phyloP scores from a whole-genome alignment of 2,329 filamentous ascomycete species.

The Trichoderma sp. region DNA sequence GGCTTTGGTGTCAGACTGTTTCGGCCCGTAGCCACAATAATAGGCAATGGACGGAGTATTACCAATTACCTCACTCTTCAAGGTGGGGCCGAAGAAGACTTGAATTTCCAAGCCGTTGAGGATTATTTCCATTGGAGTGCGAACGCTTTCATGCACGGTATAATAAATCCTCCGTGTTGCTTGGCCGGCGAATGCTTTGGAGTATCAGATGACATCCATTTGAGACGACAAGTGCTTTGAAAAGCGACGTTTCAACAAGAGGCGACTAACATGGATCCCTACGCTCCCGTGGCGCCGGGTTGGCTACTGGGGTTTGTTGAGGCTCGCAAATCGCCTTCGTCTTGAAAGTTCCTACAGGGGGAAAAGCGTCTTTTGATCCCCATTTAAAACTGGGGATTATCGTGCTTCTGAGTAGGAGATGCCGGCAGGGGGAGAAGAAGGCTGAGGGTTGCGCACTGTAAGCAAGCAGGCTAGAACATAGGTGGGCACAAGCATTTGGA shows the following conservation, averaged over 20 bases:
- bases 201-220: background rate
- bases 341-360: background rate
- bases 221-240: constrained; percentile 1
- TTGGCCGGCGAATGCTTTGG: background rate
- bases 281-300: background rate
- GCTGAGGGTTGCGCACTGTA: background rate
- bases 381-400: background rate
- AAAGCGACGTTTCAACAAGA: background rate
- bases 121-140: background rate
- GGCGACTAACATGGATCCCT: background rate
- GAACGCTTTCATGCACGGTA: background rate
- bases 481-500: background rate
- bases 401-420: background rate
- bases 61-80: constrained; percentile 1
- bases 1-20: background rate
- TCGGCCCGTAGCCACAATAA: constrained; percentile 5
- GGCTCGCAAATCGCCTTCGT: background rate
- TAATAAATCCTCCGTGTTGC: background rate
- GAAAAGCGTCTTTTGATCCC: background rate
- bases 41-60: constrained; percentile 1
- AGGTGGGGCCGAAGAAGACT: background rate
- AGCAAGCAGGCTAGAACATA: background rate
- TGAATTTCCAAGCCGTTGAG: background rate
- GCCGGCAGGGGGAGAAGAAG: background rate
- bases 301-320: background rate